A percentile compares a stretch with the other conserved stretches of the same genome.
Evolutionary conservation across 441 rosid genomes (phyloP).

Genomic region (Euphorbia celastroides): DNA sequence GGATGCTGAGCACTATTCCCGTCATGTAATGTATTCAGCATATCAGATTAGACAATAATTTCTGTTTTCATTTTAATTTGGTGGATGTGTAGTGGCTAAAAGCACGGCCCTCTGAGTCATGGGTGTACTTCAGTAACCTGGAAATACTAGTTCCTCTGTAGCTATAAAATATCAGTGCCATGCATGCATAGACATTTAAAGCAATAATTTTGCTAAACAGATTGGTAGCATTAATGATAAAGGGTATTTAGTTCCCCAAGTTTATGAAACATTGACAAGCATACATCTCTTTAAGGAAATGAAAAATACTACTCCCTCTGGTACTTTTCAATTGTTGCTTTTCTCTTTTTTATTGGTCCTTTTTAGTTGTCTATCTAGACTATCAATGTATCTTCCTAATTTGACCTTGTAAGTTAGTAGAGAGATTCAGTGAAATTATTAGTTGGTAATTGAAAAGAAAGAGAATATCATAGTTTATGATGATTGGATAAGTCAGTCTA

Average conservation of each 20-base stretch:
- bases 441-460: too few species aligned
- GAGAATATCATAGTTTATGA: too few species aligned
- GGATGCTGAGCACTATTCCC: constrained; percentile 98
- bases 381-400: too few species aligned
- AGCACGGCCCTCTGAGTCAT: background rate
- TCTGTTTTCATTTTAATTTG: background rate
- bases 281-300: constrained; percentile 1
- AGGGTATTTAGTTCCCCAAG: background rate
- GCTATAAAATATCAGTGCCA: background rate
- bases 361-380: too few species aligned
- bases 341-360: too few species aligned
- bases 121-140: background rate
- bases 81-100: background rate
- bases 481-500: too few species aligned
- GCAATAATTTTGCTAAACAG: background rate
- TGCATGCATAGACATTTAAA: constrained; percentile 3
- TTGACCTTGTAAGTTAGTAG: too few species aligned
- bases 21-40: constrained; percentile 52
- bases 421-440: too few species aligned
- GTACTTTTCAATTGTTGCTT: too few species aligned
- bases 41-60: constrained; percentile 6
- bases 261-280: background rate
- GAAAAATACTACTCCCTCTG: background rate
- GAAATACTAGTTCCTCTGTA: background rate
- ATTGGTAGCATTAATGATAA: background rate